A percentile compares a stretch with the other conserved stretches of the same genome.
phyloP scores from a whole-genome alignment of 2,329 filamentous ascomycete genomes.

The Harringtonia aguacate region DNA sequence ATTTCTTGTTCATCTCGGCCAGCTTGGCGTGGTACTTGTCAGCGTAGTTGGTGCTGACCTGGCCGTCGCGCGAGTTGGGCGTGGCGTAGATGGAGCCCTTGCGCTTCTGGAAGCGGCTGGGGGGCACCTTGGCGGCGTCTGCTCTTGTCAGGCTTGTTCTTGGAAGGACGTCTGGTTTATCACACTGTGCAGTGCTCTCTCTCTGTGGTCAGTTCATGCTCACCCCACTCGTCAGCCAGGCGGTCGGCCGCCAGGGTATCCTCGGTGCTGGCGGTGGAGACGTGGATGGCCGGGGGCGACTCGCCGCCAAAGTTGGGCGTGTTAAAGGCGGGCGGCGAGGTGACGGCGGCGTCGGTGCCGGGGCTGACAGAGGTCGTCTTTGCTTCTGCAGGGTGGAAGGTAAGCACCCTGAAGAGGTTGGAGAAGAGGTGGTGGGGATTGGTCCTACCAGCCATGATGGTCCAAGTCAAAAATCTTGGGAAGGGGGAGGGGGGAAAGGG shows the following conservation, averaged over 20 bases:
- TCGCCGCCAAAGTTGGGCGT: not conserved
- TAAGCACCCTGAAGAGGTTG: no score
- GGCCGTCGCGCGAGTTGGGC: slow-evolving; percentile 52
- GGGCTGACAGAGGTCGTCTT: not conserved
- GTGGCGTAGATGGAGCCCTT: slow-evolving; percentile 60
- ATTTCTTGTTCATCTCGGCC: slow-evolving; percentile 35
- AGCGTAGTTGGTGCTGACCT: slow-evolving; percentile 48
- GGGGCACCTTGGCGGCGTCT: slow-evolving; percentile 58
- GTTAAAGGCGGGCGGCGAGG: not conserved
- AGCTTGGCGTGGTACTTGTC: slow-evolving; percentile 51
- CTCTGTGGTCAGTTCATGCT: no score
- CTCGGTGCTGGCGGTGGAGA: not conserved
- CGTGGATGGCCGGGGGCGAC: not conserved
- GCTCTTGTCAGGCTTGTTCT: not conserved
- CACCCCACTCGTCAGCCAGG: no score
- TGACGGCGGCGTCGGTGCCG: not conserved
- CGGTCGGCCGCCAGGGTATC: no score
- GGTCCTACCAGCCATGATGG: not conserved
- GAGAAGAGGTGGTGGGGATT: not conserved
- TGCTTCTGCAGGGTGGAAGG: not conserved
- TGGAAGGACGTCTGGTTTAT: no score
- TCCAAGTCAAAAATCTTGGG: no score
- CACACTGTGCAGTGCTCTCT: no score
- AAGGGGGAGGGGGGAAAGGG: no score
- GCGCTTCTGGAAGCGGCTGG: slow-evolving; percentile 58